Conservation (phyloP, 1,284 basidiomycete genomes). For the Microbotryum intermedium region DNA sequence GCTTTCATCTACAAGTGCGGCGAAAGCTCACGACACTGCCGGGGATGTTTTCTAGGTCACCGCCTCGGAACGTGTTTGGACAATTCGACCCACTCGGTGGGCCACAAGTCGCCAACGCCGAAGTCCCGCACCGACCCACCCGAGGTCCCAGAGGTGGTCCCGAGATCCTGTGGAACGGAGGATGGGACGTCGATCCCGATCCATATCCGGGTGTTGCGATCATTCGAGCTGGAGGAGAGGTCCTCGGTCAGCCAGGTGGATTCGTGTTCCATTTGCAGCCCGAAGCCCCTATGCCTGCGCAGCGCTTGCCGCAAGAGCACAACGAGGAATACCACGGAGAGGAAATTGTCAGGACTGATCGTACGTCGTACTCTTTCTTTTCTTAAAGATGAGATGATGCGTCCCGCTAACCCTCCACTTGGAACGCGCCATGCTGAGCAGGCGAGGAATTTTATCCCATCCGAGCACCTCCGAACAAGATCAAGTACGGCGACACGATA, state of each 20-base stretch:
- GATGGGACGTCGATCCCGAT: conserved; percentile 11
- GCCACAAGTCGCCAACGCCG: too few species aligned
- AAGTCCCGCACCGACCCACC: too few species aligned
- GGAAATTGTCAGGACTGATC: background rate
- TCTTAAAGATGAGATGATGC: background rate
- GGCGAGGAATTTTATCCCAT: conserved; percentile 23
- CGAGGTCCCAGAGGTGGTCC: conserved; percentile 9
- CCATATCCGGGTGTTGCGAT: conserved; percentile 12
- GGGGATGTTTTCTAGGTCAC: too few species aligned
- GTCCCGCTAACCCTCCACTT: background rate
- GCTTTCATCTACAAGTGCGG: conserved; percentile 11
- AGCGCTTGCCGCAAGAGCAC: background rate
- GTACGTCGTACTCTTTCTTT: too few species aligned
- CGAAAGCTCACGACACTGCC: too few species aligned
- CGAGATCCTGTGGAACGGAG: conserved; percentile 24
- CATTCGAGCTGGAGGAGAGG: conserved; percentile 16
- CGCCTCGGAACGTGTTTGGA: too few species aligned
- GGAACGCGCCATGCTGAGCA: conserved; percentile 1
- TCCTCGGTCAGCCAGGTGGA: background rate
- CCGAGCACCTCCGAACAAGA: conserved; percentile 4
- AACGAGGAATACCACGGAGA: background rate
- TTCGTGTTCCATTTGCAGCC: conserved; percentile 7
- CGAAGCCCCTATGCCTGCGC: background rate
- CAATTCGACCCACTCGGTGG: too few species aligned
- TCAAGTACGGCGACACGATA: background rate